These are phyloP conservation scores for Tulasnella sp. DNA, from an alignment of 768 basidiomycete species.

Conservation along the genomic window DNA sequence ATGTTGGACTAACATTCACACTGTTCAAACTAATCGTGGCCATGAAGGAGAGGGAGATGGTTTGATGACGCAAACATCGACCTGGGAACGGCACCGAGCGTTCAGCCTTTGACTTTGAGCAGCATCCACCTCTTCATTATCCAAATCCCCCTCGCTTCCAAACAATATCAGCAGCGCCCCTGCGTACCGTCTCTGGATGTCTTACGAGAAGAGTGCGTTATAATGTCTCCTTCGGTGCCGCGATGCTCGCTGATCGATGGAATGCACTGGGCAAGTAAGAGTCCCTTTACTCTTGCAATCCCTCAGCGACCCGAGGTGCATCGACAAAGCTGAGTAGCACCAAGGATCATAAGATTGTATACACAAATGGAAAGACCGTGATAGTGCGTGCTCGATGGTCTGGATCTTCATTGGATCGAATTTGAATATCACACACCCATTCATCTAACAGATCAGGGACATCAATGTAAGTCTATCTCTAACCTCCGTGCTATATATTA, in stretches of 20 bases:
- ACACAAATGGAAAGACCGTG: slow-evolving; percentile 73
- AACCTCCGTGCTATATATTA: slow-evolving; percentile 4
- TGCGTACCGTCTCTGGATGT: too few species aligned
- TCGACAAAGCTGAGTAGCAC: slow-evolving; percentile 61
- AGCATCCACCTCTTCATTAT: too few species aligned
- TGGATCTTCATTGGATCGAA: background rate
- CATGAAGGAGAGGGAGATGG: too few species aligned
- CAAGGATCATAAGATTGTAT: slow-evolving; percentile 68
- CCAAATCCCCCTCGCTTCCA: too few species aligned
- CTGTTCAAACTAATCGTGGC: too few species aligned
- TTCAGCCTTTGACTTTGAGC: too few species aligned
- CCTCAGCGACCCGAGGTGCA: slow-evolving; percentile 51
- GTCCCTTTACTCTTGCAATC: slow-evolving; percentile 49
- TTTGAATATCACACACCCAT: slow-evolving; percentile 5
- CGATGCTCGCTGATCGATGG: background rate
- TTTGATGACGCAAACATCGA: too few species aligned
- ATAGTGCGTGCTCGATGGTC: slow-evolving; percentile 47
- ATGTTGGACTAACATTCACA: too few species aligned
- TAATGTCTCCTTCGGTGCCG: background rate
- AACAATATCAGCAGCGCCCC: too few species aligned
- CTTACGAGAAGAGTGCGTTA: slow-evolving; percentile 4
- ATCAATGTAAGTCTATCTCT: slow-evolving; percentile 41
- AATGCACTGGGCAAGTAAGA: background rate
- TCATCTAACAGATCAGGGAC: slow-evolving; percentile 83
- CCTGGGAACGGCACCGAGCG: too few species aligned